Evolutionary conservation across 2,329 filamentous ascomycete species (phyloP), one percentile per base, ranked within the genome.

Genomic region (Ophiostoma fasciatum): DNA sequence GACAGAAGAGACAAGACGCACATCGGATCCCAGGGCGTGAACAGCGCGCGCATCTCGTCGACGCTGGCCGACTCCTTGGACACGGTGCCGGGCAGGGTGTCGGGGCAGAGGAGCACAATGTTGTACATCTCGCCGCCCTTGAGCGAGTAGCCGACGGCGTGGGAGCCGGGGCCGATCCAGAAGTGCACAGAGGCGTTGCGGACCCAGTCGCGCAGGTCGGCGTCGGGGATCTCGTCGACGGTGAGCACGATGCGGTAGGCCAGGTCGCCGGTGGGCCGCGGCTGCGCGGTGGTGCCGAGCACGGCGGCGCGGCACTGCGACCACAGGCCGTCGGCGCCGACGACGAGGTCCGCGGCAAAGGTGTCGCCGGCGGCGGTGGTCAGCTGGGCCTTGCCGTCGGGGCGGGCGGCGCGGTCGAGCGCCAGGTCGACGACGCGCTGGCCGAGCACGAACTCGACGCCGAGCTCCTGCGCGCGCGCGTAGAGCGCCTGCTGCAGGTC

Each of bases 41-140:
- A 60, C 7, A 55, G 50, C 14, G 43, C 36, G 15, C 44, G 45
- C 36, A 60, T 49, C 38, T 60, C 56, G 38, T 54, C 50, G 17
- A 32, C 29, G 9, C 11, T 43, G 23, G 52, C 48, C 4, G 49
- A 43, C 44, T 49, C 51, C 8, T 42, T 46, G 4, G 48, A 45
- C 3, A 35, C 18, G 11, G 41, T 33, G 8, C 30, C 37, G 2
- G 33, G 33, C 13, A 36, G 31, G 11, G 31, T 21, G 26, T 35
- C 36, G 5, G 35, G 43, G 41, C 48, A 45, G 7, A 55, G 45
- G 4, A 35, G 19, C 21, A 54, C 49, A 10, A 53, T 40, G 27
- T 56, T 55, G 41, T 54, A 52, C 14, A 51, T 37, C 34, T 48
- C 46, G 17, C 49, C 50, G 31, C 45, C 38, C 10, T 47, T 45